A percentile compares a stretch with the other conserved stretches of the same genome.
Conservation (phyloP, 108 stramenopile species). For the Skeletonema marinoi region DNA sequence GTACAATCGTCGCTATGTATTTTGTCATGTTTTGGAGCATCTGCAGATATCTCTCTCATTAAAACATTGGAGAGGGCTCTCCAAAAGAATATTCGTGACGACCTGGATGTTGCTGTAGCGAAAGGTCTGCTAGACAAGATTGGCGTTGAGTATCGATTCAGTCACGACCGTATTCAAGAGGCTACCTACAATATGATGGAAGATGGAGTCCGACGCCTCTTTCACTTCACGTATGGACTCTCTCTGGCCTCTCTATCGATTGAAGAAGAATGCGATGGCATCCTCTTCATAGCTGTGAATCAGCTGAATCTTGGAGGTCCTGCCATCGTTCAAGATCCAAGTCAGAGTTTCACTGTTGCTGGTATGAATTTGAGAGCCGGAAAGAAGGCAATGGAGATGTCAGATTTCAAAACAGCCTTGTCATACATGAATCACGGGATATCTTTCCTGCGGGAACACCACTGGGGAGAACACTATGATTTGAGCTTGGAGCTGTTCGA, state of each 20-base stretch:
- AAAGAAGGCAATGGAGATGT: neutral
- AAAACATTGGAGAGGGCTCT: neutral
- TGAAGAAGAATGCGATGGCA: neutral
- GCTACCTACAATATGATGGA: neutral
- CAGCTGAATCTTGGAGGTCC: neutral
- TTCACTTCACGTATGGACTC: slow-evolving; percentile 14
- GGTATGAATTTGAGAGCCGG: neutral
- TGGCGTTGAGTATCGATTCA: neutral
- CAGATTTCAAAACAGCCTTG: neutral
- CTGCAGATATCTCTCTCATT: neutral
- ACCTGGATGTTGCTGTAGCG: neutral
- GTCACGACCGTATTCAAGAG: slow-evolving; percentile 3
- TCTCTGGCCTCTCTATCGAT: neutral
- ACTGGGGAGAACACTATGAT: neutral
- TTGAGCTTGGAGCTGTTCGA: neutral
- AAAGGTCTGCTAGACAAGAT: slow-evolving; percentile 4
- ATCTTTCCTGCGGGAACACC: neutral
- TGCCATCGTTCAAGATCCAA: neutral
- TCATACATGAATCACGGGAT: neutral
- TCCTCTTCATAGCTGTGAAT: slow-evolving; percentile 2
- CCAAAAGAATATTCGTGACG: neutral
- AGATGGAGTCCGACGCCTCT: neutral
- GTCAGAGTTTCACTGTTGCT: neutral
- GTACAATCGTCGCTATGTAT: neutral
- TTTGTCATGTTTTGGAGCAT: slow-evolving; percentile 12